Percentiles rank a stretch among this genome's conserved stretches.
These are phyloP conservation scores for Sporothrix dimorphospora DNA, from an alignment of 2,329 filamentous ascomycete species.

Conservation along the genomic window DNA sequence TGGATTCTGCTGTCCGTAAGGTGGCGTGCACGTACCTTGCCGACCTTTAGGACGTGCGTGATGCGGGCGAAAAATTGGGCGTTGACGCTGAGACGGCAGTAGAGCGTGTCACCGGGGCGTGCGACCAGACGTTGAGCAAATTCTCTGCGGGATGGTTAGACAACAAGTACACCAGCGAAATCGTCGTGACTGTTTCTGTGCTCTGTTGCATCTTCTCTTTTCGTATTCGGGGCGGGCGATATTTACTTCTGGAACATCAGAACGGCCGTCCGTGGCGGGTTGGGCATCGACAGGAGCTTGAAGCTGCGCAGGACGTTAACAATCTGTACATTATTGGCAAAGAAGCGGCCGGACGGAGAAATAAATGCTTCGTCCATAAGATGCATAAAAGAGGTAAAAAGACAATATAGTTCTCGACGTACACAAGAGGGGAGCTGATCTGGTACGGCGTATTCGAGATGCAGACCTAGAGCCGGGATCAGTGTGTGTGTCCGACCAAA, in stretches of 20 bases:
- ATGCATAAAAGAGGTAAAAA: neutral
- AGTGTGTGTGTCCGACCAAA: constrained; percentile 40
- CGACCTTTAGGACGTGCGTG: constrained; percentile 85
- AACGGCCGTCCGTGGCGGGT: constrained; percentile 74
- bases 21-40: constrained; percentile 47
- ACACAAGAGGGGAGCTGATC: constrained; percentile 86
- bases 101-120: constrained; percentile 83
- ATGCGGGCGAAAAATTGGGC: constrained; percentile 80
- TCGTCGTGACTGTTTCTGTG: neutral
- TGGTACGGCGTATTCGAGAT: constrained; percentile 77
- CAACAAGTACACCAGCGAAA: too few species aligned
- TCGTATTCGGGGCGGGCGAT: neutral
- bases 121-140: constrained; percentile 91
- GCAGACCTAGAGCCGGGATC: constrained; percentile 69
- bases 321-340: neutral
- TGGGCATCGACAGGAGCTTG: constrained; percentile 76
- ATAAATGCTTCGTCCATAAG: neutral
- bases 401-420: neutral
- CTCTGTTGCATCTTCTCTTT: neutral
- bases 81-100: constrained; percentile 88
- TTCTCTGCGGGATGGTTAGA: constrained; percentile 58
- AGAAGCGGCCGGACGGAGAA: neutral
- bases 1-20: too few species aligned
- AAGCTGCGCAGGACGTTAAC: constrained; percentile 52
- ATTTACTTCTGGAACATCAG: constrained; percentile 70